Conservation (phyloP, 2,329 filamentous ascomycete species). For the Xylaria digitata region DNA sequence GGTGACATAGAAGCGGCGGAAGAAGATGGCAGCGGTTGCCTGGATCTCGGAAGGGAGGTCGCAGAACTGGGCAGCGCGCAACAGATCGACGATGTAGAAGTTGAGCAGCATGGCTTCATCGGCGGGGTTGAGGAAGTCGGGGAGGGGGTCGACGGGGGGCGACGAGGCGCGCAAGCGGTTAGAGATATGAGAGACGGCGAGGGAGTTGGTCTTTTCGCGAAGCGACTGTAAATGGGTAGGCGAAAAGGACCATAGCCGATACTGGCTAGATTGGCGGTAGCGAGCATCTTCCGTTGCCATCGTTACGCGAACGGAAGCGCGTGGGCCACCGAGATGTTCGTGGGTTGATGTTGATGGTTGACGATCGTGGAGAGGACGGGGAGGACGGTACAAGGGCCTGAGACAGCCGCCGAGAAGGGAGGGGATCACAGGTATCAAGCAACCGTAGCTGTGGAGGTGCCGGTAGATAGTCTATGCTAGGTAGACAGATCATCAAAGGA, state of each 20-base stretch:
- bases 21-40: slow-evolving; percentile 86
- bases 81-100: slow-evolving; percentile 74
- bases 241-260: slow-evolving; percentile 91
- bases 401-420: not conserved
- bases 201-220: slow-evolving; percentile 80
- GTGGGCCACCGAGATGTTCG: not conserved
- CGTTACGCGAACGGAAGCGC: not conserved
- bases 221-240: slow-evolving; percentile 75
- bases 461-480: too few relatives aligned
- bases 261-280: slow-evolving; percentile 92
- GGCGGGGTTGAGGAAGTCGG: slow-evolving; percentile 83
- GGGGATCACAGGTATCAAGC: not conserved
- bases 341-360: not conserved
- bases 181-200: slow-evolving; percentile 73
- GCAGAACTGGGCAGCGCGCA: slow-evolving; percentile 67
- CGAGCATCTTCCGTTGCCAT: slow-evolving; percentile 90
- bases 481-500: too few relatives aligned
- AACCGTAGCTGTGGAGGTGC: too few relatives aligned
- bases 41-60: slow-evolving; percentile 63
- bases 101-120: slow-evolving; percentile 86
- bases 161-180: slow-evolving; percentile 65
- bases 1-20: slow-evolving; percentile 94
- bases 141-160: slow-evolving; percentile 62
- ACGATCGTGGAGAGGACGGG: not conserved
- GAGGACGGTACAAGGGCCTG: not conserved